Conservation (phyloP, 106 monocot genomes). For the Posidonia australis region DNA sequence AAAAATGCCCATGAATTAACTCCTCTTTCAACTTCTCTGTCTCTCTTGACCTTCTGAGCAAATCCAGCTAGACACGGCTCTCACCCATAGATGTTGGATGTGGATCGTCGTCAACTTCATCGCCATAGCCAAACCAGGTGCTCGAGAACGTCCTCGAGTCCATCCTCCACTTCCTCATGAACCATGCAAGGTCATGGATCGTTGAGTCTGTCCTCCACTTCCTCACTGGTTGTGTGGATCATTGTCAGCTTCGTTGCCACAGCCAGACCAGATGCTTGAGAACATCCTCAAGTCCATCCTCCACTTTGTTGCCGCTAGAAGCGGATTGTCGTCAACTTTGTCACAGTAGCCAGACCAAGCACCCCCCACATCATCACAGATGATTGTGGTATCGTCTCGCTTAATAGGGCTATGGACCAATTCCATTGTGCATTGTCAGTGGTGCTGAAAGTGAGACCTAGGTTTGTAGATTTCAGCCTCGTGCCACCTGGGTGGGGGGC, state of each 20-base stretch:
- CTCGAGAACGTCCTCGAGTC: constrained; percentile 44
- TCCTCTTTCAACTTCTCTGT: too few relatives aligned
- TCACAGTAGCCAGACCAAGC: constrained; percentile 53
- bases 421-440: constrained; percentile 16
- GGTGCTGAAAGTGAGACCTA: constrained; percentile 36
- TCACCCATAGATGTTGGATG: too few relatives aligned
- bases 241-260: not conserved
- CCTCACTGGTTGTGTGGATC: constrained; percentile 36
- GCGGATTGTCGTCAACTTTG: too few relatives aligned
- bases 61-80: too few relatives aligned
- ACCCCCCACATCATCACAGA: constrained; percentile 55
- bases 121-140: constrained; percentile 33
- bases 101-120: not conserved
- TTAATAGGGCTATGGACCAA: constrained; percentile 6
- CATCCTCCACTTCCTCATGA: constrained; percentile 45
- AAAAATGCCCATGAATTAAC: too few relatives aligned
- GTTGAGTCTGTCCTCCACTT: constrained; percentile 69
- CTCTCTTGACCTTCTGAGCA: too few relatives aligned
- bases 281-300: constrained; percentile 48
- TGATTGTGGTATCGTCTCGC: too few relatives aligned
- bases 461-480: constrained; percentile 35
- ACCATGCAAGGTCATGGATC: constrained; percentile 25
- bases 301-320: too few relatives aligned
- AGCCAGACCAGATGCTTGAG: constrained; percentile 38
- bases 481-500: constrained; percentile 37